Base-by-base conservation (phyloP, 1,139 yeast species). In the Geotrichum histeridarum region DNA sequence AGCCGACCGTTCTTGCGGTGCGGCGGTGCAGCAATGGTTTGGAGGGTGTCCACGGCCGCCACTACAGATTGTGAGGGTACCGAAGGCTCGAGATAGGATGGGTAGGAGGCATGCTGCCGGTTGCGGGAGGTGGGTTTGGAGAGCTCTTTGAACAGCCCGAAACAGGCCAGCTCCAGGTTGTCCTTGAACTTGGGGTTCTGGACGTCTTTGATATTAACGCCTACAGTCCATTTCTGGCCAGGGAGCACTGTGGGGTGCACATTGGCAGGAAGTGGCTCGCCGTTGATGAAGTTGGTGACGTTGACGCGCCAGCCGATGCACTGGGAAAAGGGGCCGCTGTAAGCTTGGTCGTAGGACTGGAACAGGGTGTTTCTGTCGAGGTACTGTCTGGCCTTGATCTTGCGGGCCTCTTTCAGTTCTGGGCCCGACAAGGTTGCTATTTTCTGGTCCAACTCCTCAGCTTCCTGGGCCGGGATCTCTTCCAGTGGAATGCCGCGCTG, bases 341-440 rank as follows among this genome's bases (percentile, higher is more conserved):
- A 7, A 17, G 18, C 45, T 17, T 41, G 31, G 43, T 17, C 30
- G 30, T 17, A 22, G 12, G 30, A 33, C 6, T 37, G 39, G 15
- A 37, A 37, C n/a, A 37, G 39, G 3, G 39, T 37, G 14, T 8
- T 37, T 8, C 39, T 71, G 43, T 85, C 84, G 32, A 91, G 73
- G 54, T 37, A 37, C 8, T 33, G 37, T 7, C 37, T 33, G 6
- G 8, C 39, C 15, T n/a, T 8, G 6, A 6, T 17, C 27, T 22
- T 22, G 27, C 27, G 27, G 4, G 27, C 27, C 18, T 39, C 32
- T 14, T 18, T 18, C 12, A 22, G 39, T 14, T 36, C 37, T 1
- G 37, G 15, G 11, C 39, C 41, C 15, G 17, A 32, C n/a, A 44
- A n/a, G 4, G 22, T 30, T 27, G 38, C 8, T 14, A n/a, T 37